Base-by-base conservation (phyloP, 2,329 filamentous ascomycete genomes). In the Hymenoscyphus albidus region DNA sequence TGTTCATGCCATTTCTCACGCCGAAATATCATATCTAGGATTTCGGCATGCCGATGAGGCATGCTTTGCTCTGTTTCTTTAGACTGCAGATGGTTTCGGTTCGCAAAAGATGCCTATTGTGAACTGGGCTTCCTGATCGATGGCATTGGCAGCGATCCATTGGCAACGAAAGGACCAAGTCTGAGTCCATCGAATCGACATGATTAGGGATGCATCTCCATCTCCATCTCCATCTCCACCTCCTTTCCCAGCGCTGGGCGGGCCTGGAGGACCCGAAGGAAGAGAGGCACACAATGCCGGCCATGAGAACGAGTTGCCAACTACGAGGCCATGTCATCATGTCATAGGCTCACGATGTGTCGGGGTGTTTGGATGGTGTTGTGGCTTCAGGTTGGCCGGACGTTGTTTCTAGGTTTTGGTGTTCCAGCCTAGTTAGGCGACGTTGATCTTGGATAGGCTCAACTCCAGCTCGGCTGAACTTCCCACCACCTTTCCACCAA, bases 401-500 rank as follows among this genome's bases (percentile, higher is more conserved):
- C 48, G 48, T 54, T 54, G 48, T 18, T 54, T 54, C 48, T 54
- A 54, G 48, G 48, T 54, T 54, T 35, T 54, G 5, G 48, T 54
- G 48, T 22, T 54, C 22, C 48, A 6, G 22, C 48, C 48, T 54
- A 54, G 44, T 22, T 54, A 54, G 48, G 48, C 48, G 48, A 54
- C 9, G 22, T 10, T 22, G 18, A 9, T 18, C 48, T 10, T 22
- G 48, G 22, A 54, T 54, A 13, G 22, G 48, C 18, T 27, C 48
- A 54, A 54, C 48, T 54, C 48, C 48, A 35, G 35, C 5, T 54
- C 48, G n/a, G 44, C 44, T 18, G 44, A 18, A 48, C n/a, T 22
- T 48, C 18, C 44, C 44, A 48, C 3, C 10, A 22, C 18, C 10
- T 48, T 48, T 48, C 9, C 9, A 48, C 42, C 14, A n/a, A 48